These are phyloP conservation scores for Taxillus chinensis DNA, from an alignment of 164 flowering plant species.

Conservation along the genomic window DNA sequence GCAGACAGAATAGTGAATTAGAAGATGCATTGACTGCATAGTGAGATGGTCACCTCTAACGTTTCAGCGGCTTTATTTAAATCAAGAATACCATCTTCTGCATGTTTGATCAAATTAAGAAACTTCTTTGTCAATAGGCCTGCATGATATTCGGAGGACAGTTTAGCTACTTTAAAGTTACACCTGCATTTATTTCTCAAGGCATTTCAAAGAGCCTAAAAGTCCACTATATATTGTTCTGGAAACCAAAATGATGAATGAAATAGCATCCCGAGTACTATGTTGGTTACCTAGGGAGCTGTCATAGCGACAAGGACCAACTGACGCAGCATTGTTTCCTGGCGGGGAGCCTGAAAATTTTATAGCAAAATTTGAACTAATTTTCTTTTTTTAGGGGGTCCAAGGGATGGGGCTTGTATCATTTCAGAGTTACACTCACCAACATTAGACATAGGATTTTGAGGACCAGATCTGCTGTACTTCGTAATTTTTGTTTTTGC, in stretches of 20 bases:
- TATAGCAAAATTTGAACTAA: too few species aligned
- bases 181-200: neutral
- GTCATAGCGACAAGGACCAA: neutral
- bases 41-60: conserved; percentile 12
- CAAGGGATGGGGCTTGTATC: too few species aligned
- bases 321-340: neutral
- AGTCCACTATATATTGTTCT: neutral
- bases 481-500: conserved; percentile 31
- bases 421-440: conserved; percentile 24
- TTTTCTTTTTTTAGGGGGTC: too few species aligned
- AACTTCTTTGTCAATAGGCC: conserved; percentile 37
- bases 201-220: neutral
- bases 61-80: conserved; percentile 24
- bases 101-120: conserved; percentile 26
- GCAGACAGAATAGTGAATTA: neutral
- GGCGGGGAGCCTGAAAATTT: too few species aligned
- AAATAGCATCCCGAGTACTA: too few species aligned
- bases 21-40: neutral
- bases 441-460: conserved; percentile 34
- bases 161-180: neutral
- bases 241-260: too few species aligned
- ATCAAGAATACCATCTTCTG: conserved; percentile 35
- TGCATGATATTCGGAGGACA: conserved; percentile 5
- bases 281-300: neutral
- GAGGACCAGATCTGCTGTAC: conserved; percentile 33